phyloP scores from a whole-genome alignment of 2,329 filamentous ascomycete genomes.

The Chrysoporthe cubensis region DNA sequence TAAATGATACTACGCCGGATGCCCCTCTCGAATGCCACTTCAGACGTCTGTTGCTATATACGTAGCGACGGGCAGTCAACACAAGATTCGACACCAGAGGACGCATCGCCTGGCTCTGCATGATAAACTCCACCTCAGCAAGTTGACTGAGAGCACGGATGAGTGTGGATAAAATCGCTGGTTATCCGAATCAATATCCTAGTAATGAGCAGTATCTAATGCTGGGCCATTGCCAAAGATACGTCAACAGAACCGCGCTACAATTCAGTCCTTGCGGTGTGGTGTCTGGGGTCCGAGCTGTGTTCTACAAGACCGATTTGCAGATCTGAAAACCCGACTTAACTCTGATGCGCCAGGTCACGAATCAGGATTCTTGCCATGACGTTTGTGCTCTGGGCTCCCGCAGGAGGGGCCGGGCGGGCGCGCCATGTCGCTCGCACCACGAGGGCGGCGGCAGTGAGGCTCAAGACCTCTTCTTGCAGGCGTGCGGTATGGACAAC shows the following conservation, averaged over 20 bases:
- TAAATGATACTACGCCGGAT: background rate
- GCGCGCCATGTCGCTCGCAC: background rate
- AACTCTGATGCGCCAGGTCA: background rate
- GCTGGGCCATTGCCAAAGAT: background rate
- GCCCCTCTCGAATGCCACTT: no score
- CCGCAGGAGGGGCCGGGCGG: background rate
- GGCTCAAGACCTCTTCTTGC: background rate
- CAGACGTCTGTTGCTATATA: no score
- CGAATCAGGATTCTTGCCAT: background rate
- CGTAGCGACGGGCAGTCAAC: background rate
- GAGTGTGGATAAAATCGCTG: background rate
- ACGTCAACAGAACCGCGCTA: no score
- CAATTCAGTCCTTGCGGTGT: background rate
- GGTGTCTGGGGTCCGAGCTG: background rate
- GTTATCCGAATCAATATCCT: background rate
- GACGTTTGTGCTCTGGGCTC: background rate
- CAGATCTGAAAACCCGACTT: background rate
- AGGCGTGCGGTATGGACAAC: background rate
- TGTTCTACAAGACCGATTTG: background rate
- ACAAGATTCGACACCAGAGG: conserved; percentile 14
- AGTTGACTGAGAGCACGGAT: background rate
- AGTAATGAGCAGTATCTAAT: background rate
- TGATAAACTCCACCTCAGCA: background rate
- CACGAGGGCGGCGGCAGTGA: background rate
- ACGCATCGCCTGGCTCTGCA: background rate